Evolutionary conservation across 805 yeast species (phyloP).

Genomic region (Wickerhamomyces hampshirensis): DNA sequence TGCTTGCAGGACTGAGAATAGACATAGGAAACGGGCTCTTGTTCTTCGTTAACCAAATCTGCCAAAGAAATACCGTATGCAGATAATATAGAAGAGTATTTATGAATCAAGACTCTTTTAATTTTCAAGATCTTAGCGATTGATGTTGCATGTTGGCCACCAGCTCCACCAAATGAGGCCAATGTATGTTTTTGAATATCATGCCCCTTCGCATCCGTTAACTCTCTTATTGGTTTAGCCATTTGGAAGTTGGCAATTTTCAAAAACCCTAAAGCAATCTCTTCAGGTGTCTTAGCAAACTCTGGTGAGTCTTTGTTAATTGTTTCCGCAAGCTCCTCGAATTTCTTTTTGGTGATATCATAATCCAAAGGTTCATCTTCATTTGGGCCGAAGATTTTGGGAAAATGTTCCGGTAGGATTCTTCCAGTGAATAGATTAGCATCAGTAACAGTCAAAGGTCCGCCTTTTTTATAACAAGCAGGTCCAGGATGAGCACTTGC

Average conservation of each 20-base stretch:
- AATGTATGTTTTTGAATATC: slow-evolving; percentile 37
- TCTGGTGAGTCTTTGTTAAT: slow-evolving; percentile 32
- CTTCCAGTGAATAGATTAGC: slow-evolving; percentile 41
- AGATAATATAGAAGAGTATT: slow-evolving; percentile 42
- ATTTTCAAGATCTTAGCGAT: slow-evolving; percentile 39
- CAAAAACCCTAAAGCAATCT: slow-evolving; percentile 42
- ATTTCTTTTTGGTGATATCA: slow-evolving; percentile 30
- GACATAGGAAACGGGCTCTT: slow-evolving; percentile 23
- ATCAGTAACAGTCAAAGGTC: slow-evolving; percentile 44
- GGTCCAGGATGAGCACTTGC: slow-evolving; percentile 47
- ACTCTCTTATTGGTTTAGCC: slow-evolving; percentile 43
- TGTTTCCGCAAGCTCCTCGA: slow-evolving; percentile 31
- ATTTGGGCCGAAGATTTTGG: slow-evolving; percentile 42
- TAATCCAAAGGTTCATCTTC: slow-evolving; percentile 36
- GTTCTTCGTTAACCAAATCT: slow-evolving; percentile 27
- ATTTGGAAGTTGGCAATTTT: slow-evolving; percentile 41
- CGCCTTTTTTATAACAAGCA: slow-evolving; percentile 43
- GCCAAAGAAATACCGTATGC: slow-evolving; percentile 44
- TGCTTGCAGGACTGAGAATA: slow-evolving; percentile 22
- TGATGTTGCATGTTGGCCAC: slow-evolving; percentile 43
- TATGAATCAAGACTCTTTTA: slow-evolving; percentile 38
- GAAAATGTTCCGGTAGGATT: slow-evolving; percentile 36
- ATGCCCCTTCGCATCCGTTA: slow-evolving; percentile 43
- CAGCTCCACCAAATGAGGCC: slow-evolving; percentile 48
- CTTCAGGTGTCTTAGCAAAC: slow-evolving; percentile 33